Evolutionary conservation across 78 protist genomes (phyloP), one percentile per base, ranked within the genome.

Genomic region (Dictyostelium firmibasis): DNA sequence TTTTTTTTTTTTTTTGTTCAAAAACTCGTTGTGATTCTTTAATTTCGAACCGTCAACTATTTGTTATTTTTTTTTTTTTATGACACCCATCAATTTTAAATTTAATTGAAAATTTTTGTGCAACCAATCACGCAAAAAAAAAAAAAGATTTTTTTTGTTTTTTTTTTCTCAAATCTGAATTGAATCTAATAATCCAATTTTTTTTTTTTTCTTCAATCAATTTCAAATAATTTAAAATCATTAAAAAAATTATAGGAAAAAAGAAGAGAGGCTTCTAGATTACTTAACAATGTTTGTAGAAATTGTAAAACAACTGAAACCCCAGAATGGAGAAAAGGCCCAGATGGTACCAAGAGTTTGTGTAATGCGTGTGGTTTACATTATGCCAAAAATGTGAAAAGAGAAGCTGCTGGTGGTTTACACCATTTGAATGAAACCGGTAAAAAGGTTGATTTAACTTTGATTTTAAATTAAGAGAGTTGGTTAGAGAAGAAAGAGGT

Each of bases 291-390:
- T 69, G 86, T 89, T 20, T 92, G 95, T 29, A 83, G 70, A 50
- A 53, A 44, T 67, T 94, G 96, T 44, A 53, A 43, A 43, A 86
- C 92, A 16, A 84, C 92, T 7, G 93, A 94, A 44, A 94, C 96
- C 41, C 93, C 94, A 23, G 94, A 86, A 87, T 94, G 96, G 96
- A 75, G 96, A 78, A 84, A 91, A 53, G 96, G 96, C 8, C 96
- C 96, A 53, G 92, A 60, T 81, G 96, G 96, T 4, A 67, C 81
- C 23, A 78, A 85, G 64, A 81, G 86, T 27, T 33, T 94, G 29
- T 94, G 96, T 87, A 94, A 94, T 91, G 96, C 96, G 2, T 94
- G 96, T 91, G 96, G 96, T 69, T 33, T 94, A 14, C 92, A 84
- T 64, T 94, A 86, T 69, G 96, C 96, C 25, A 93, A 93, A 41